Base-by-base conservation (phyloP, 2,329 filamentous ascomycete genomes). In the Bipolaris bicolor region DNA sequence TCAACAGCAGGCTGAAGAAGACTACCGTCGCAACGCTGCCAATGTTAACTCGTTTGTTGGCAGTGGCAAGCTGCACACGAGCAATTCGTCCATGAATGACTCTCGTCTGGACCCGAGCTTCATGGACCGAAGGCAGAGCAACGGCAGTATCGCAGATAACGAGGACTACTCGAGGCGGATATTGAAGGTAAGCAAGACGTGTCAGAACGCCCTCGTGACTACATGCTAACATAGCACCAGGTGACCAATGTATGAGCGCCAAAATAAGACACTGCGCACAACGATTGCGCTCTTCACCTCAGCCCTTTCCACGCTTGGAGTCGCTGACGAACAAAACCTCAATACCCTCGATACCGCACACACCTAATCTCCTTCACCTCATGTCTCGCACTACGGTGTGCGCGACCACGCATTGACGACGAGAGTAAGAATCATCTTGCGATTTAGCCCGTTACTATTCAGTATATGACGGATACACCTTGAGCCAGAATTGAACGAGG, bases 141-240 rank as follows among this genome's bases (percentile, higher is more conserved):
- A 95, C 71, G 94, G 94, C 67, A 97, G 93, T 78, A 97, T 98
- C 77, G 94, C 93, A 50, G 94, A 98, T 77, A 96, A 97, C 79
- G 88, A 96, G 79, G 94, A 98, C 77, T 98, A 97, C 80, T 97
- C 94, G 62, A 88, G 94, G 80, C 90, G 91, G 80, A 97, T 98
- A 78, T 85, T 98, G 73, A 91, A 96, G 87, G 94, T 96, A 84
- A 53, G 55, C 20, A 16, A 11, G 29, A 31, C 49, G 18, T 15
- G 45, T 52, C 20, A 34, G n/a, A 33, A 20, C 5, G 5, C 11
- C 18, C 10, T 20, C 37, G n/a, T 18, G 29, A 5, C 18, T 20
- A 6, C 11, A 24, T 46, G 55, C 62, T 67, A 63, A 68, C 57
- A 52, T 26, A 16, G 26, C n/a, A 15, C 45, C 61, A 76, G 73